Base-by-base conservation (phyloP, 768 basidiomycete genomes). In the Gautieria morchelliformis region DNA sequence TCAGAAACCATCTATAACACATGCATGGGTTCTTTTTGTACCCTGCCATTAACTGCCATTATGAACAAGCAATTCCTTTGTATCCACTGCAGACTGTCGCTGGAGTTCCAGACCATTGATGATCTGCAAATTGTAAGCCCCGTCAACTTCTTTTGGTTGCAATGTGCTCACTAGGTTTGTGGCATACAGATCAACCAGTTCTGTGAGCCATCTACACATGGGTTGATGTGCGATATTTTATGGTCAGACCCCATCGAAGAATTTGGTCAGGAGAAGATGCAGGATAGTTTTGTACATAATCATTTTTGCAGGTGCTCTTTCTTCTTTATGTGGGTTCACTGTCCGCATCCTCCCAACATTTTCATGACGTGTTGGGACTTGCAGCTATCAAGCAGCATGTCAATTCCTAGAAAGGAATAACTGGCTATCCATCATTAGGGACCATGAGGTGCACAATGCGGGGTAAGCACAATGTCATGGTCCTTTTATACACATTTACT, bases 391-490 rank as follows among this genome's bases (percentile, higher is more conserved):
- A n/a, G 96, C 95, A 10, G 96, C 93, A 3, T 98, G 95, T 66
- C 81, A 93, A 63, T 99, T 99, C 81, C 77, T 99, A 35, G 96
- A 99, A 72, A 80, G 96, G 45, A 99, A 99, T 72, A 95, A 95
- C 61, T 76, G 98, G 5, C 75, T 99, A 17, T 94, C 92, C 2
- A 95, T 99, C 70, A 98, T 99, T 59, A 83, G 95, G 45, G 95
- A 94, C 1, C 96, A 99, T 63, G 95, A 99, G 70, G 96, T 96
- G 7, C 95, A 99, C 71, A 96, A 99, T 76, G 93, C 95, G 40
- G 95, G 95, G 90, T 94, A 64, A 53, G 81, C 65, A 14, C 17
- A 35, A 35, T 24, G 55, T 22, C 51, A 53, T 47, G 8, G 17
- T 5, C 8, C 58, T 30, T 37, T 24, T 15, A n/a, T n/a, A n/a